Evolutionary conservation across 305 asterid genomes (phyloP).

Genomic region (Withania somnifera): DNA sequence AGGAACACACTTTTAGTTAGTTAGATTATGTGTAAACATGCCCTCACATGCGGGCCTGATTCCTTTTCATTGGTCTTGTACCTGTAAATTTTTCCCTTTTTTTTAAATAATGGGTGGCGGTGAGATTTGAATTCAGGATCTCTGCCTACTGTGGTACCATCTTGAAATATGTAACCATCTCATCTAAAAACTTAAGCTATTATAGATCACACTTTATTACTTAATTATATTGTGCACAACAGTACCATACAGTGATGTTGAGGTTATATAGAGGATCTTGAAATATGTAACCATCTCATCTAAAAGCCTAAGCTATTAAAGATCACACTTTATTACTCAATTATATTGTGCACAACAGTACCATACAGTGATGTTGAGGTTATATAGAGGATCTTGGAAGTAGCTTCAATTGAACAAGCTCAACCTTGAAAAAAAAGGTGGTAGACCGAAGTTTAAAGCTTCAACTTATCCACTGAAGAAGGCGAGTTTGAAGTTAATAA

Average conservation of each 20-base stretch:
- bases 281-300: neutral
- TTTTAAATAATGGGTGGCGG: neutral
- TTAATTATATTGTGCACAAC: neutral
- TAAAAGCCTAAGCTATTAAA: neutral
- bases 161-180: neutral
- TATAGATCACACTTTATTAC: neutral
- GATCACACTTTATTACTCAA: neutral
- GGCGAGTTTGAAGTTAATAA: neutral
- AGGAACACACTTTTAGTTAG: neutral
- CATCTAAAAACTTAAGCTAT: neutral
- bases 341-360: neutral
- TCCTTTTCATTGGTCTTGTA: neutral
- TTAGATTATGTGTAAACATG: neutral
- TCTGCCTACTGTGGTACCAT: neutral
- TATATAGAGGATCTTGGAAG: neutral
- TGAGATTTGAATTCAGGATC: neutral
- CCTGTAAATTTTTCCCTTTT: neutral
- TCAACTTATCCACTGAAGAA: too few relatives aligned
- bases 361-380: neutral
- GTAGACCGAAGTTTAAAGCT: too few relatives aligned
- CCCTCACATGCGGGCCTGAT: neutral
- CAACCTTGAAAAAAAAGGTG: too few relatives aligned
- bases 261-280: neutral
- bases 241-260: neutral
- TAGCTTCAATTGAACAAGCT: too few relatives aligned